Conservation (phyloP, 768 basidiomycete genomes). For the Tricholoma furcatifolium region DNA sequence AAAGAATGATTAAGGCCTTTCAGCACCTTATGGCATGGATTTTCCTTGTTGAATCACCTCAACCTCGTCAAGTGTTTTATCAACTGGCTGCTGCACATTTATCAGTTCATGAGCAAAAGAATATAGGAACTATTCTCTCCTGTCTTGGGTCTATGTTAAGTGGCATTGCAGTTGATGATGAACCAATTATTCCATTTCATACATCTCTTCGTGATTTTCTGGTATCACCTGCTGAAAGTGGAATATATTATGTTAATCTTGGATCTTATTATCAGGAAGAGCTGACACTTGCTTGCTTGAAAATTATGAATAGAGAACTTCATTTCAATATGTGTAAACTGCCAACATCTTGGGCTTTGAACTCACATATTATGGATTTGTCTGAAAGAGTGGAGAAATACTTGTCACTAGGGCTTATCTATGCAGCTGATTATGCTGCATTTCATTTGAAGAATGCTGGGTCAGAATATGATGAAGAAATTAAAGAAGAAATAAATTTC, state of each 20-base stretch:
- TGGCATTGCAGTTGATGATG: background rate
- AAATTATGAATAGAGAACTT: slow-evolving; percentile 7
- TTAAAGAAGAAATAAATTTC: background rate
- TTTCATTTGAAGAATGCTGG: slow-evolving; percentile 4
- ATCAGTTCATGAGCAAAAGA: background rate
- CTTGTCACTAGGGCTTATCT: slow-evolving; percentile 6
- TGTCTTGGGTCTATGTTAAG: background rate
- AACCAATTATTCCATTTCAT: background rate
- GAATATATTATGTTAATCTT: background rate
- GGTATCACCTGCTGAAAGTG: background rate
- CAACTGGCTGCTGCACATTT: background rate
- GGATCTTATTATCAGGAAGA: background rate
- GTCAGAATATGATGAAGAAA: too few relatives aligned
- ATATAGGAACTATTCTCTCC: background rate
- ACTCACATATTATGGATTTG: slow-evolving; percentile 3
- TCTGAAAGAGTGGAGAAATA: background rate
- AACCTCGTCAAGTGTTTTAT: background rate
- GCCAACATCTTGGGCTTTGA: slow-evolving; percentile 6
- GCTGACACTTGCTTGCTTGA: slow-evolving; percentile 3
- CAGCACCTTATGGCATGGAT: background rate
- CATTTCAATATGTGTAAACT: slow-evolving; percentile 17
- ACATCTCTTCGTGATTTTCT: background rate
- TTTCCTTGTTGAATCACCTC: background rate
- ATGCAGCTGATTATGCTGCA: slow-evolving; percentile 8
- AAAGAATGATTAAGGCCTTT: background rate